Evolutionary conservation across 495 filamentous ascomycete genomes (phyloP).

Genomic region (Parmelia sp.): DNA sequence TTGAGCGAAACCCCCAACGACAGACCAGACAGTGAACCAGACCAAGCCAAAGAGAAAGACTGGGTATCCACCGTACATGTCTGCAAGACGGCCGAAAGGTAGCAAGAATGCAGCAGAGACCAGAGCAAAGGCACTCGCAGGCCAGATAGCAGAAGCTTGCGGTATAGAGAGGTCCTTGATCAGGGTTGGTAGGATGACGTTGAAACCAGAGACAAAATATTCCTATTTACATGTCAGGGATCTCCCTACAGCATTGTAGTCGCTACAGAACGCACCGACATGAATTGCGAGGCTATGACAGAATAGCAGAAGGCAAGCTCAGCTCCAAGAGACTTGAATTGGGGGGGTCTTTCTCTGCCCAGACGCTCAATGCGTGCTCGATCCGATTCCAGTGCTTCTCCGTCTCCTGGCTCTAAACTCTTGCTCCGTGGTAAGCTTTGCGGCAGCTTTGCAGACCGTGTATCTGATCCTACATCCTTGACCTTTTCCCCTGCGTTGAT

Average conservation of each 20-base stretch:
- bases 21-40: conserved; percentile 68
- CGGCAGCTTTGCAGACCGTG: not conserved
- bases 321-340: conserved; percentile 52
- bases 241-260: not conserved
- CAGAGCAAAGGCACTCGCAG: conserved; percentile 69
- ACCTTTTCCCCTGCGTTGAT: not conserved
- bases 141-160: conserved; percentile 62
- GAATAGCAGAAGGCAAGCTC: conserved; percentile 70
- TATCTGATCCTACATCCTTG: not conserved
- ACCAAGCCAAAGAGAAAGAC: conserved; percentile 60
- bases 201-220: conserved; percentile 85
- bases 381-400: conserved; percentile 12
- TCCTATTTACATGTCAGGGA: conserved; percentile 37
- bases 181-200: conserved; percentile 68
- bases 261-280: conserved; percentile 49
- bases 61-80: conserved; percentile 70
- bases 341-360: conserved; percentile 62
- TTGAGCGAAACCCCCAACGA: conserved; percentile 65
- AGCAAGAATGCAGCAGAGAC: conserved; percentile 69
- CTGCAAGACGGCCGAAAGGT: conserved; percentile 67
- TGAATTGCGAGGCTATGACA: conserved; percentile 64
- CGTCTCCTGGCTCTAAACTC: not conserved
- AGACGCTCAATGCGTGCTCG: conserved; percentile 53
- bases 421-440: not conserved
- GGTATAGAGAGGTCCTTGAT: conserved; percentile 59